Conservation (phyloP, 345 rosid species). For the Syzygium oleosum region DNA sequence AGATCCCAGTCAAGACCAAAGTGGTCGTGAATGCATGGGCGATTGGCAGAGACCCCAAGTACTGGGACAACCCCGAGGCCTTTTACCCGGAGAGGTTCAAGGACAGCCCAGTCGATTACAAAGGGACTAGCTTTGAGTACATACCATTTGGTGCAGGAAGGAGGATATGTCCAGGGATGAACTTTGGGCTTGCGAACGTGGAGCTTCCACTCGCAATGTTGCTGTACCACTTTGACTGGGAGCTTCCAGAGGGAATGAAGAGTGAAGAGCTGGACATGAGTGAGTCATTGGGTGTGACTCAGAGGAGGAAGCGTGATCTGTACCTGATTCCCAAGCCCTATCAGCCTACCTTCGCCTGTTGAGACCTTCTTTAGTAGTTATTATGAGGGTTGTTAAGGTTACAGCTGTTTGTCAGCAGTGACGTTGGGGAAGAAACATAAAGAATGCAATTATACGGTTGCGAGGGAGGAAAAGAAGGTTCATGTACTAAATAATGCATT, state of each 20-base stretch:
- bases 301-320: neutral
- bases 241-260: constrained; percentile 8
- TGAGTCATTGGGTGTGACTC: neutral
- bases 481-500: no score
- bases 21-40: constrained; percentile 22
- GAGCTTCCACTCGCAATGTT: constrained; percentile 12
- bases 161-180: constrained; percentile 22
- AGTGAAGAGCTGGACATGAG: constrained; percentile 5
- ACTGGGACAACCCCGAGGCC: constrained; percentile 19
- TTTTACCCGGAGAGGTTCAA: constrained; percentile 7
- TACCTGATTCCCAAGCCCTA: constrained; percentile 3
- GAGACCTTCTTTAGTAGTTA: neutral
- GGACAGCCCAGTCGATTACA: constrained; percentile 9
- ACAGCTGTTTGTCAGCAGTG: neutral
- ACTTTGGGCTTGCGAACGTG: neutral
- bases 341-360: neutral
- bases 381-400: neutral
- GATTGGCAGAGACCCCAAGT: constrained; percentile 13
- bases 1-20: constrained; percentile 6
- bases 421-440: neutral
- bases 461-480: neutral
- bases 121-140: constrained; percentile 9
- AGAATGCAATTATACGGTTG: neutral
- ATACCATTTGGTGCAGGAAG: constrained; percentile 24
- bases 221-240: constrained; percentile 18